Conservation (phyloP, 2,329 filamentous ascomycete genomes). For the Diaporthe helianthi region DNA sequence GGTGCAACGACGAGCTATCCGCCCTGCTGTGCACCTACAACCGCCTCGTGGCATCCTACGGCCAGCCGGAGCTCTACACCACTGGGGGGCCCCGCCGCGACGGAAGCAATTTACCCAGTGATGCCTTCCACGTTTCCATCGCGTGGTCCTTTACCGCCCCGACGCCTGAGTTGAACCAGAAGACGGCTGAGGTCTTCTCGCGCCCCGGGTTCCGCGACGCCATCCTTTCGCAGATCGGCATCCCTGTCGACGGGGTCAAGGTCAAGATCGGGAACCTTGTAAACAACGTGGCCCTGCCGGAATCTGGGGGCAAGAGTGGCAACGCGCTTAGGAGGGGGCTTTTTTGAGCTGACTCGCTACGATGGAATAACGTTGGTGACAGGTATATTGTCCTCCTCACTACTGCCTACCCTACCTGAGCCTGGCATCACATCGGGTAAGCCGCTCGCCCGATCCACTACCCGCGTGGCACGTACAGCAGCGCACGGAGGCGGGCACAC, state of each 20-base stretch:
- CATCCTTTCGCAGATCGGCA: constrained; percentile 48
- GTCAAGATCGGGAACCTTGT: constrained; percentile 78
- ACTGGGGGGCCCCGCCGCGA: constrained; percentile 28
- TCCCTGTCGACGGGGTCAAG: constrained; percentile 70
- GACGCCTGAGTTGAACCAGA: constrained; percentile 48
- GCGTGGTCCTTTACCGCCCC: constrained; percentile 77
- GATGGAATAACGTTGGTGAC: neutral
- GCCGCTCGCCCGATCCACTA: neutral
- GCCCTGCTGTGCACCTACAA: constrained; percentile 74
- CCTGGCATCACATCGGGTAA: neutral
- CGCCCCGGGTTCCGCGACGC: constrained; percentile 37
- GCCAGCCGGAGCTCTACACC: constrained; percentile 76
- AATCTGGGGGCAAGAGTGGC: constrained; percentile 1
- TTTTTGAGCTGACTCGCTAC: constrained; percentile 20
- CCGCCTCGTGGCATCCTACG: constrained; percentile 61
- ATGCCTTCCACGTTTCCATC: constrained; percentile 85
- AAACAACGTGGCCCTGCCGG: constrained; percentile 52
- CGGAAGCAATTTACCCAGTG: constrained; percentile 16
- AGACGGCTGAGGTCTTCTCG: constrained; percentile 45
- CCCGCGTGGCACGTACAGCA: neutral
- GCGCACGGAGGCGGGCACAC: neutral
- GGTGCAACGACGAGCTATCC: constrained; percentile 62
- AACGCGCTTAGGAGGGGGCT: constrained; percentile 10
- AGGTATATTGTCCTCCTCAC: neutral
- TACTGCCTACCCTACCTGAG: neutral